Conservation (phyloP, 2,329 filamentous ascomycete genomes). For the Endoconidiophora polonica region DNA sequence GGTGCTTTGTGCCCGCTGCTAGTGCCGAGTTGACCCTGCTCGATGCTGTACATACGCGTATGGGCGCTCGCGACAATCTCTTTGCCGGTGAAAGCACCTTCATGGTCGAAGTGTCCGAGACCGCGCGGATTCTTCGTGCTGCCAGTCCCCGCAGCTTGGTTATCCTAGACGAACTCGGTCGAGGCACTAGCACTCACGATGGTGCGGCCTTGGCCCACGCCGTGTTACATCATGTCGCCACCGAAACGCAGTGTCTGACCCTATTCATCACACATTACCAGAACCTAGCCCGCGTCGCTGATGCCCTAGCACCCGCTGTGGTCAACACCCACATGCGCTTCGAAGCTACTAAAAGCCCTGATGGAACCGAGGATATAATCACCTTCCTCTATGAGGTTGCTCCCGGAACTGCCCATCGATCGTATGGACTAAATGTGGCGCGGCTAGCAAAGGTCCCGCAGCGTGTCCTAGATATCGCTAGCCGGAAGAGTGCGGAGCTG, state of each 20-base stretch:
- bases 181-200: slow-evolving; percentile 88
- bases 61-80: slow-evolving; percentile 93
- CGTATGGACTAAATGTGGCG: slow-evolving; percentile 89
- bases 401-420: slow-evolving; percentile 81
- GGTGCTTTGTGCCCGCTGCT: slow-evolving; percentile 77
- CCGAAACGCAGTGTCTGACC: slow-evolving; percentile 58
- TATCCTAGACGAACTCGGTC: slow-evolving; percentile 84
- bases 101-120: slow-evolving; percentile 95
- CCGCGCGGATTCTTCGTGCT: slow-evolving; percentile 73
- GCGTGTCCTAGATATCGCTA: slow-evolving; percentile 61
- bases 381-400: slow-evolving; percentile 90
- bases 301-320: slow-evolving; percentile 48
- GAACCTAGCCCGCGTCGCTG: slow-evolving; percentile 53
- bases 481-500: slow-evolving; percentile 61
- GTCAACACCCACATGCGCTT: slow-evolving; percentile 94
- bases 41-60: slow-evolving; percentile 86
- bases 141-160: slow-evolving; percentile 74
- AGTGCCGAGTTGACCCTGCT: slow-evolving; percentile 61
- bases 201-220: slow-evolving; percentile 90
- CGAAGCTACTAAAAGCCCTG: slow-evolving; percentile 26
- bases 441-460: slow-evolving; percentile 66
- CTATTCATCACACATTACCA: slow-evolving; percentile 99
- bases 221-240: slow-evolving; percentile 70
- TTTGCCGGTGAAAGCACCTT: slow-evolving; percentile 90
- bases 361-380: slow-evolving; percentile 53